Evolutionary conservation across 2,329 filamentous ascomycete genomes (phyloP), one percentile per base, ranked within the genome.

Genomic region (Arthrobotrys sphaeroides): DNA sequence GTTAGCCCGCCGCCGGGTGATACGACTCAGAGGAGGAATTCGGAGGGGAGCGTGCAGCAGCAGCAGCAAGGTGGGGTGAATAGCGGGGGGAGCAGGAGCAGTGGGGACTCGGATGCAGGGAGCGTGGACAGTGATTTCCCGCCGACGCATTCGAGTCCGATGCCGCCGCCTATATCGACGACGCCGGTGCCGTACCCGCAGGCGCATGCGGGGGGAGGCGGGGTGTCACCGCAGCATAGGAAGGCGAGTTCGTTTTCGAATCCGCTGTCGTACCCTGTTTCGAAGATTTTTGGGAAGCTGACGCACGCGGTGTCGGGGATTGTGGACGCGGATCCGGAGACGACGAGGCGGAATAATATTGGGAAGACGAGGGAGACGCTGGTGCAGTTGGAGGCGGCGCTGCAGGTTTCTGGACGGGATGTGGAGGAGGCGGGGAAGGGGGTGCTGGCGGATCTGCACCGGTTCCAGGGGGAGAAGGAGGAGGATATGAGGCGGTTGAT

Each of bases 121-220:
- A 96, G 93, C 0, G 93, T 97, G 73, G 95, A 99, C 82, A 97
- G 94, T 0, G 95, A 98, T 82, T 99, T 99, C 78, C 94, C 94
- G 1, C 91, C 93, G 0, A 96, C 91, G 0, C 92, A 96, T 80
- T 90, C 87, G 33, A 85, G 89, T 0, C 85, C 87, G n/a, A 85
- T 86, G 18, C 51, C 76, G 31, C 75, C 5, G 80, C 83, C 33
- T 80, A 65, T 74, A 26, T 74, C 84, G 24, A 88, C 91, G n/a
- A 91, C 92, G 18, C 90, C 91, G 40, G 88, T 89, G 74, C 91
- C 96, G 81, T 91, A 90, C 13, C 85, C 87, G 12, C 89, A 90
- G 10, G 85, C 83, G 82, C 64, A 77, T 6, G 55, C 40, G 28
- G 53, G 61, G 22, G 43, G 26, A 43, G 28, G 49, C 4, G 51